A percentile compares a stretch with the other conserved stretches of the same genome.
These are phyloP conservation scores for Posidonia oceanica DNA, from an alignment of 116 monocot species.

Conservation along the genomic window DNA sequence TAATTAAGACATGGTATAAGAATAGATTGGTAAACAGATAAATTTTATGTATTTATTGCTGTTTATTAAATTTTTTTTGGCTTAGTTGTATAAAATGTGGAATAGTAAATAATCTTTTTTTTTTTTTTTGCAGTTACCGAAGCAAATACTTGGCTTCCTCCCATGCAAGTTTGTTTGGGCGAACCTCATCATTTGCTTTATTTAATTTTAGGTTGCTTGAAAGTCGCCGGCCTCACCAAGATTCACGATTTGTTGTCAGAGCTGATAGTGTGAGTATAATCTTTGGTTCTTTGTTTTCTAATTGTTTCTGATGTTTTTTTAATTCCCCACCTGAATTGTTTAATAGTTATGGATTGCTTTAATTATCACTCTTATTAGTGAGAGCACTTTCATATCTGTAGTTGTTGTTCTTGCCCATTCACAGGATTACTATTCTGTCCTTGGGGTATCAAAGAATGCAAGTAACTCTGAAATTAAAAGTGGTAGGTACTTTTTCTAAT, in stretches of 20 bases:
- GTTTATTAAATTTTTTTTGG: no score
- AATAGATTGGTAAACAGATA: no score
- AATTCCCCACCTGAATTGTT: not conserved
- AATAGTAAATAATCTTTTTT: not conserved
- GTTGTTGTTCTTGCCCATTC: not conserved
- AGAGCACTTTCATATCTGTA: not conserved
- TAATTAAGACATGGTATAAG: no score
- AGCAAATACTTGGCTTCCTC: constrained; percentile 33
- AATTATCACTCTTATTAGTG: not conserved
- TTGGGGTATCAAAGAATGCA: constrained; percentile 87
- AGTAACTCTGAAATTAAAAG: constrained; percentile 93
- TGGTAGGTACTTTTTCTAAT: constrained; percentile 32
- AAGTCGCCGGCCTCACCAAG: constrained; percentile 21
- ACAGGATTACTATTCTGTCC: constrained; percentile 91
- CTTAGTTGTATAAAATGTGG: not conserved
- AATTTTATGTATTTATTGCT: not conserved
- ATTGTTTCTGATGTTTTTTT: not conserved
- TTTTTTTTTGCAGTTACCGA: constrained; percentile 25
- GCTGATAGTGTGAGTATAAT: constrained; percentile 57
- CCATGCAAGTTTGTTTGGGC: constrained; percentile 19
- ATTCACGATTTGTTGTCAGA: constrained; percentile 54
- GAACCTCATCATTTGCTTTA: constrained; percentile 18
- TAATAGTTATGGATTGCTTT: not conserved
- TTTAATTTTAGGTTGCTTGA: constrained; percentile 26
- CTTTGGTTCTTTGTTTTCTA: not conserved